phyloP scores from a whole-genome alignment of 2,329 filamentous ascomycete species.

The Trichoderma brevicompactum region DNA sequence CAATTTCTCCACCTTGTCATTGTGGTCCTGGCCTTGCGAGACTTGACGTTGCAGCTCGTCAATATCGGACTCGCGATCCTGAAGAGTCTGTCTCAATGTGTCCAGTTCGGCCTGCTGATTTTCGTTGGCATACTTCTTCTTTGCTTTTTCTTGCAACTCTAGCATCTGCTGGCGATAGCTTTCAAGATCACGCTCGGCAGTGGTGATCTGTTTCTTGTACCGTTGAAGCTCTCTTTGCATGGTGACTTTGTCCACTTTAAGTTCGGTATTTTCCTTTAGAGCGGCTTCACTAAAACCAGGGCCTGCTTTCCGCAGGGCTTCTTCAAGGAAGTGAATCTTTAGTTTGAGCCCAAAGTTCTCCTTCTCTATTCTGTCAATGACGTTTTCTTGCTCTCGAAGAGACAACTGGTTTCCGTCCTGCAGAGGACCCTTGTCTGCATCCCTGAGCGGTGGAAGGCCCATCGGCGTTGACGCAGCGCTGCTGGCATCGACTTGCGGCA shows the following conservation, averaged over 20 bases:
- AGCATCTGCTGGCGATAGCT: constrained; percentile 79
- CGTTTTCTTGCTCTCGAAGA: constrained; percentile 89
- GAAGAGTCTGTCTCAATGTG: constrained; percentile 58
- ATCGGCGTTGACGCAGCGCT: constrained; percentile 85
- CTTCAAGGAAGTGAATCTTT: constrained; percentile 95
- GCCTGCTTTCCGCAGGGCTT: constrained; percentile 83
- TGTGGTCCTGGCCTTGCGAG: constrained; percentile 59
- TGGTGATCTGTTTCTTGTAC: constrained; percentile 81
- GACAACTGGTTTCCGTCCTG: constrained; percentile 90
- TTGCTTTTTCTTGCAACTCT: constrained; percentile 81
- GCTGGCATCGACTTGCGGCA: constrained; percentile 76
- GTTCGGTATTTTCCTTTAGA: constrained; percentile 90
- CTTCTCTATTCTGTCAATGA: constrained; percentile 95
- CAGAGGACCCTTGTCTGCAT: constrained; percentile 68
- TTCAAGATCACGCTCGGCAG: constrained; percentile 86
- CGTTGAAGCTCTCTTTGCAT: constrained; percentile 85
- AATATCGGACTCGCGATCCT: constrained; percentile 63
- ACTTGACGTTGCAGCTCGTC: constrained; percentile 65
- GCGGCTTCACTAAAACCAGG: constrained; percentile 88
- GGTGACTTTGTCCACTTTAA: constrained; percentile 90
- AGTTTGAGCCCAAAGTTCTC: constrained; percentile 97
- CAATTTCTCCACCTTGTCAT: constrained; percentile 66
- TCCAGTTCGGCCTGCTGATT: constrained; percentile 66
- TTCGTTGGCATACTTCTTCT: constrained; percentile 74
- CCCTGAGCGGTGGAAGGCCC: constrained; percentile 66